Evolutionary conservation across 306 rosid species (phyloP).

Genomic region (Crotalaria pallida): DNA sequence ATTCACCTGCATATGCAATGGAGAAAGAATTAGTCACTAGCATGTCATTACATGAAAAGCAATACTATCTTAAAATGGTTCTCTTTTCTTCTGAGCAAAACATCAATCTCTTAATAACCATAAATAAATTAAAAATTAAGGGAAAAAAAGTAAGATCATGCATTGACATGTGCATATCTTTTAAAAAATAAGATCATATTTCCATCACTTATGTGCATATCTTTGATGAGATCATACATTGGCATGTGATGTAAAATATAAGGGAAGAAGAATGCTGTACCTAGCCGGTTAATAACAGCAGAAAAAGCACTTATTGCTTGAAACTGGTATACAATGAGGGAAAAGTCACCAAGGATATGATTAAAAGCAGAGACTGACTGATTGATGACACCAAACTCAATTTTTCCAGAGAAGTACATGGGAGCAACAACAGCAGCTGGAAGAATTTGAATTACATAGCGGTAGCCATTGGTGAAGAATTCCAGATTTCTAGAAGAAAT

Average conservation of each 20-base stretch:
- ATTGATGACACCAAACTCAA: slow-evolving; percentile 95
- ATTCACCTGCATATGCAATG: slow-evolving; percentile 66
- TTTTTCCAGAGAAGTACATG: slow-evolving; percentile 91
- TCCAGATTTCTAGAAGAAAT: slow-evolving; percentile 93
- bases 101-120: too few species aligned
- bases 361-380: slow-evolving; percentile 96
- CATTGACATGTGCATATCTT: too few species aligned
- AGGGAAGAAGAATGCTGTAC: slow-evolving; percentile 36
- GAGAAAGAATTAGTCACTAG: slow-evolving; percentile 1
- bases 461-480: slow-evolving; percentile 91
- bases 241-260: slow-evolving; percentile 7
- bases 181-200: too few species aligned
- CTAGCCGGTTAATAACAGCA: slow-evolving; percentile 92
- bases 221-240: not conserved
- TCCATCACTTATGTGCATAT: slow-evolving; percentile 6
- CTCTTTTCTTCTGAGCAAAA: too few species aligned
- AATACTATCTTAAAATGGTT: too few species aligned
- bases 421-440: slow-evolving; percentile 99
- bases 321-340: slow-evolving; percentile 88
- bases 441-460: slow-evolving; percentile 87
- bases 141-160: too few species aligned
- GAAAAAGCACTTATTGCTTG: slow-evolving; percentile 95
- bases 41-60: not conserved
- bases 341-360: slow-evolving; percentile 90
- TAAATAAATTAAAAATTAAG: too few species aligned